Evolutionary conservation across 2,329 filamentous ascomycete species (phyloP).

Genomic region (Rhynchosporium agropyri): DNA sequence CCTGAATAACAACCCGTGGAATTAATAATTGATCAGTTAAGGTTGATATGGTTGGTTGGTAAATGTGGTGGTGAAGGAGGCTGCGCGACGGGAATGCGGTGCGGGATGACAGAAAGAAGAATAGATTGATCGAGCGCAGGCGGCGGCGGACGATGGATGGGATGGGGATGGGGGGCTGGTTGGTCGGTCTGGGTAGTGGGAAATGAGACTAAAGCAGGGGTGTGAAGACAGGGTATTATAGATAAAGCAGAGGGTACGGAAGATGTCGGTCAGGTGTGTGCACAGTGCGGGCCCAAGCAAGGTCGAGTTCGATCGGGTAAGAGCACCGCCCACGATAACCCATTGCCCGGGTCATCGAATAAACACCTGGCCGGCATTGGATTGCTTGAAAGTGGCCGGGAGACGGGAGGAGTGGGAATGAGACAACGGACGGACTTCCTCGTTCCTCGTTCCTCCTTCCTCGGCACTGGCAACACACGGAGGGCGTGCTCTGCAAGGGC

Average conservation of each 20-base stretch:
- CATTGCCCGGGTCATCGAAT: not conserved
- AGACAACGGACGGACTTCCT: too few relatives aligned
- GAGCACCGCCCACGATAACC: not conserved
- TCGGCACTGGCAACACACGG: too few relatives aligned
- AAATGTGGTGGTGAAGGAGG: constrained; percentile 17
- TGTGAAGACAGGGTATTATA: constrained; percentile 1
- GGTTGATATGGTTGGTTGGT: constrained; percentile 23
- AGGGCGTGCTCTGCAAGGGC: too few relatives aligned
- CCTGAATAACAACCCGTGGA: constrained; percentile 37
- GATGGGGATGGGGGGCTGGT: not conserved
- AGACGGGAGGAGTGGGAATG: not conserved
- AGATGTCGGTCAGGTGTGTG: not conserved
- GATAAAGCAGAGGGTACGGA: too few relatives aligned
- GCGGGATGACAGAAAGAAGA: constrained; percentile 41
- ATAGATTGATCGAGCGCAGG: constrained; percentile 38
- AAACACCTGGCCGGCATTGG: not conserved
- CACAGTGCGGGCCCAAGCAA: constrained; percentile 2
- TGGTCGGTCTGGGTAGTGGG: not conserved
- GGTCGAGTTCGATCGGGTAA: not conserved
- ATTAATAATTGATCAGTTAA: constrained; percentile 43
- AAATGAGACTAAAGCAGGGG: constrained; percentile 5
- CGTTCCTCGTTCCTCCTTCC: too few relatives aligned
- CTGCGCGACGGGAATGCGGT: constrained; percentile 30
- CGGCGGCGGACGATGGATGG: constrained; percentile 20
- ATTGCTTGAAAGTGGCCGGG: constrained; percentile 11